Evolutionary conservation across 306 rosid genomes (phyloP).

Genomic region (Arachis hypogaea): DNA sequence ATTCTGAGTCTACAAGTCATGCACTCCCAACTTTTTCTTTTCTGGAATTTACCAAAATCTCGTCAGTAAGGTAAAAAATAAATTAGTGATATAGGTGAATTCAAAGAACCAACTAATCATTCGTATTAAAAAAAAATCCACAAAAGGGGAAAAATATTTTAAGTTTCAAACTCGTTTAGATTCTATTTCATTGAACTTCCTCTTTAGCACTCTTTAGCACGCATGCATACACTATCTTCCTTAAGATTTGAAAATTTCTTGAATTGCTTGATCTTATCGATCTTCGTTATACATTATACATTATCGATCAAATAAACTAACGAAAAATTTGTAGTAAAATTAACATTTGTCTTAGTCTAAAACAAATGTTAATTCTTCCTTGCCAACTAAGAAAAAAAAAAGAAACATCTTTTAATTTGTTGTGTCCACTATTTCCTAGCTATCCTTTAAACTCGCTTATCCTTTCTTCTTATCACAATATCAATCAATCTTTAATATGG

Average conservation of each 20-base stretch:
- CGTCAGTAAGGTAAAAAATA: not conserved
- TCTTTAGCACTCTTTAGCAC: not conserved
- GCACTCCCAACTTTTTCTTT: not conserved
- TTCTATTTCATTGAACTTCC: not conserved
- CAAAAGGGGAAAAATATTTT: not conserved
- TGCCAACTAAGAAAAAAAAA: not conserved
- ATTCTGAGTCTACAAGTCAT: not conserved
- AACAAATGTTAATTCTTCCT: not conserved
- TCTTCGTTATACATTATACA: not conserved
- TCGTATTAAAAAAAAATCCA: not conserved
- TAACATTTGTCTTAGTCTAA: not conserved
- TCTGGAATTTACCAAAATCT: not conserved
- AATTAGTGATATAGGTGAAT: not conserved
- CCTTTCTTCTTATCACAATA: not conserved
- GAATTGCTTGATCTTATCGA: not conserved
- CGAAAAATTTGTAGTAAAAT: not conserved
- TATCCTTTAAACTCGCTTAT: not conserved
- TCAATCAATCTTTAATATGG: not conserved
- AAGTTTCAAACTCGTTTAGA: not conserved
- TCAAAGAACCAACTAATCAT: not conserved
- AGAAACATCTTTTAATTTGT: not conserved
- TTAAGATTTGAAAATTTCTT: not conserved
- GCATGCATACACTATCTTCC: not conserved
- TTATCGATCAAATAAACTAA: slow-evolving; percentile 10
- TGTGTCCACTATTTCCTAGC: too few relatives aligned